Evolutionary conservation across 2,329 filamentous ascomycete genomes (phyloP).

Genomic region (Canariomyces notabilis): DNA sequence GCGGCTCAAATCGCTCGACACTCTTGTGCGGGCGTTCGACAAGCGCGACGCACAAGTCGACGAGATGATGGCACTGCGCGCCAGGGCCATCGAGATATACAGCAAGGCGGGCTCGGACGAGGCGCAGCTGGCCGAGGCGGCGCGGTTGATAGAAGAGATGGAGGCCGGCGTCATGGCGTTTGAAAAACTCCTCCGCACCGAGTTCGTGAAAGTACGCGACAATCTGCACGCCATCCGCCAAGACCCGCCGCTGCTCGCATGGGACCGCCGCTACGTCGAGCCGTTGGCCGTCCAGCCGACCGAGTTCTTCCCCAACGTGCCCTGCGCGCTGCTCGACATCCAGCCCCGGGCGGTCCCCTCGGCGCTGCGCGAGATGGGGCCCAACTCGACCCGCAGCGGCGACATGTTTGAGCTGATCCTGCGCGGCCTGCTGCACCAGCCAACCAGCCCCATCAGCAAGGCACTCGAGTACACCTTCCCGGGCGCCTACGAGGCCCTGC

Average conservation of each 20-base stretch:
- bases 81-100: conserved; percentile 23
- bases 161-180: conserved; percentile 31
- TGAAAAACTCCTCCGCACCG: conserved; percentile 31
- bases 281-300: conserved; percentile 52
- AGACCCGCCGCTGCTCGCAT: conserved; percentile 51
- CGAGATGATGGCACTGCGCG: conserved; percentile 32
- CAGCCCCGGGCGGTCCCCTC: conserved; percentile 53
- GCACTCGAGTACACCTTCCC: conserved; percentile 52
- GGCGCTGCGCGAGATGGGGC: conserved; percentile 43
- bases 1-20: conserved; percentile 15
- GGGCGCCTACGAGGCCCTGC: conserved; percentile 53
- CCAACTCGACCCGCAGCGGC: conserved; percentile 36
- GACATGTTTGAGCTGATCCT: conserved; percentile 52
- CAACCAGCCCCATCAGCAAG: conserved; percentile 34
- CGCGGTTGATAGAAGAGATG: conserved; percentile 29
- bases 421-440: conserved; percentile 34
- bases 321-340: conserved; percentile 60
- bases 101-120: conserved; percentile 11
- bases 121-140: conserved; percentile 10
- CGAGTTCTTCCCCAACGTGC: conserved; percentile 64
- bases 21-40: conserved; percentile 11
- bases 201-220: conserved; percentile 43
- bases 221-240: conserved; percentile 48
- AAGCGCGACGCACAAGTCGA: conserved; percentile 17
- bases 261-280: conserved; percentile 68